Evolutionary conservation across 257 asterid species (phyloP).

Genomic region (Solanum piurae): DNA sequence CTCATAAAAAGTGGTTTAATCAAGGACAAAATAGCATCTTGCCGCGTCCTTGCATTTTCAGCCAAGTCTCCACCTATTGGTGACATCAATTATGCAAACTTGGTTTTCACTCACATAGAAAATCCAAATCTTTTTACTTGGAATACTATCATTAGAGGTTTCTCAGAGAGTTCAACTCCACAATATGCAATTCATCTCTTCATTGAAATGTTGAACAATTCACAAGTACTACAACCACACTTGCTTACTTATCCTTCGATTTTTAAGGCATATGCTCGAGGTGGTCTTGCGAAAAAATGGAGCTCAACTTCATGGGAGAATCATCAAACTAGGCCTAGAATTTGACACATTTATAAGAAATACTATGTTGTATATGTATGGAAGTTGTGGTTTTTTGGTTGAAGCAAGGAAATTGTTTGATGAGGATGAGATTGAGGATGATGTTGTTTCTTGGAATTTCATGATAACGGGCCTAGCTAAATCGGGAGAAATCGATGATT

Average conservation of each 20-base stretch:
- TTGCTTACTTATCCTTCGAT: conserved; percentile 60
- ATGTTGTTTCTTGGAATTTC: conserved; percentile 67
- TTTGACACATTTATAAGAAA: conserved; percentile 48
- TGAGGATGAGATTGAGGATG: conserved; percentile 26
- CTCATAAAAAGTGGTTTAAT: conserved; percentile 62
- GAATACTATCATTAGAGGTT: conserved; percentile 68
- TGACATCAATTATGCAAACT: conserved; percentile 42
- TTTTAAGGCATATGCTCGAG: conserved; percentile 60
- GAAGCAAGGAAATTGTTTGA: conserved; percentile 48
- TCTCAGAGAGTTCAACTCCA: conserved; percentile 49
- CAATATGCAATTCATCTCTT: conserved; percentile 36
- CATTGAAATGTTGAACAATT: conserved; percentile 37
- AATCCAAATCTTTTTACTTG: conserved; percentile 47
- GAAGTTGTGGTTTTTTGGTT: conserved; percentile 40
- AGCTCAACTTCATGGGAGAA: conserved; percentile 67
- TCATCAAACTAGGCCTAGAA: conserved; percentile 44
- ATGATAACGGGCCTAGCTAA: conserved; percentile 57
- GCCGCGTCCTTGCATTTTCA: conserved; percentile 47
- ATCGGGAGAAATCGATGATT: conserved; percentile 41
- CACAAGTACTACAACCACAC: conserved; percentile 24
- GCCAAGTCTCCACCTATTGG: conserved; percentile 27
- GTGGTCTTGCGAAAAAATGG: conserved; percentile 45
- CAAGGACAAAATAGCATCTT: conserved; percentile 41
- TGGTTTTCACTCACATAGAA: conserved; percentile 27
- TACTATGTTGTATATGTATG: conserved; percentile 53